A percentile compares a stretch with the other conserved stretches of the same genome.
phyloP scores from a whole-genome alignment of 75 land plant genomes.

The Selaginella moellendorffii region DNA sequence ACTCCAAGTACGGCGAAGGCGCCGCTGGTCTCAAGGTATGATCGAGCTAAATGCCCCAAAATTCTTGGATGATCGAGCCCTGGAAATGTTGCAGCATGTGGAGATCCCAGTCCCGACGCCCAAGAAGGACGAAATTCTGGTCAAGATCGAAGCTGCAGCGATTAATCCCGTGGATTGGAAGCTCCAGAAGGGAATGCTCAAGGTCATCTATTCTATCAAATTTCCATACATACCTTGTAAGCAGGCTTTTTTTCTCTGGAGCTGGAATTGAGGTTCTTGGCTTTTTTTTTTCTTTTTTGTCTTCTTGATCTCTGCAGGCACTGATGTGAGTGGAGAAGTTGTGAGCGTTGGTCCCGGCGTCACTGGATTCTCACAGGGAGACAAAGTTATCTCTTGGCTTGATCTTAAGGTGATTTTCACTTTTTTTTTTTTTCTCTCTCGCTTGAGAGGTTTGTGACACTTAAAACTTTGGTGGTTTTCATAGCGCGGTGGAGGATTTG shows the following conservation, averaged over 20 bases:
- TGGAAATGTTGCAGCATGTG: constrained; percentile 50
- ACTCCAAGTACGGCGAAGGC: background rate
- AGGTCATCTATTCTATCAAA: constrained; percentile 22
- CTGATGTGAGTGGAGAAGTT: constrained; percentile 65
- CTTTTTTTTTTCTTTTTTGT: too few relatives aligned
- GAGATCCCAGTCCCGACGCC: constrained; percentile 22
- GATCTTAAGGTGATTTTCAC: constrained; percentile 31
- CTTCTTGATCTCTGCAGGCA: too few relatives aligned
- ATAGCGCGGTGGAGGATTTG: constrained; percentile 10
- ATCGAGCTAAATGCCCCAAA: too few relatives aligned
- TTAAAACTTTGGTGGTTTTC: background rate
- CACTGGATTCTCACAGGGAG: constrained; percentile 38
- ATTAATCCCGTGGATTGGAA: constrained; percentile 82
- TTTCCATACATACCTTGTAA: background rate
- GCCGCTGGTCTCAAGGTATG: background rate
- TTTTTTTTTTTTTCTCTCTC: too few relatives aligned
- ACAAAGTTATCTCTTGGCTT: constrained; percentile 51
- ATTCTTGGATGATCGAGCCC: too few relatives aligned
- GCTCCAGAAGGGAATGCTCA: constrained; percentile 43
- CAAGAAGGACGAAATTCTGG: constrained; percentile 43
- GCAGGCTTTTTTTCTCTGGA: too few relatives aligned
- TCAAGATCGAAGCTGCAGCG: constrained; percentile 56
- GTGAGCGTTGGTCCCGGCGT: constrained; percentile 47
- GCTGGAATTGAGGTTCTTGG: too few relatives aligned
- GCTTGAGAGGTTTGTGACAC: too few relatives aligned